A percentile compares a stretch with the other conserved stretches of the same genome.
Conservation (phyloP, 805 yeast genomes). For the Schwanniomyces pseudopolymorphus region DNA sequence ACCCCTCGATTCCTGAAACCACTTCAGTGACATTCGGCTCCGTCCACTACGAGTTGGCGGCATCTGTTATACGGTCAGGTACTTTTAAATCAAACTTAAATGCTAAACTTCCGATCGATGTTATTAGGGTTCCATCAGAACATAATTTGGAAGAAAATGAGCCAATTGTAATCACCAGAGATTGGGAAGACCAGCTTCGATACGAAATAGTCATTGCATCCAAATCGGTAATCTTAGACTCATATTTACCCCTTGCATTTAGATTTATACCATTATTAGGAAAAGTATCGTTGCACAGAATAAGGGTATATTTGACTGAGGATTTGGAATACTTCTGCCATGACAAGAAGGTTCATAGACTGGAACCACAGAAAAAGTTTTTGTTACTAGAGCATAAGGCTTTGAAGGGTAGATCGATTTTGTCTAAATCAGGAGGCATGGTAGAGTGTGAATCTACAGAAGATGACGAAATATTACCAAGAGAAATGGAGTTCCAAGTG, state of each 20-base stretch:
- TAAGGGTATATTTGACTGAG: conserved; percentile 83
- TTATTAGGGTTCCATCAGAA: conserved; percentile 77
- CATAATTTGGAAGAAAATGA: conserved; percentile 84
- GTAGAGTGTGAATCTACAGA: conserved; percentile 29
- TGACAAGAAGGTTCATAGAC: conserved; percentile 82
- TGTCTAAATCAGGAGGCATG: conserved; percentile 41
- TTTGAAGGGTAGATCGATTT: conserved; percentile 44
- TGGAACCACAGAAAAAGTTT: conserved; percentile 85
- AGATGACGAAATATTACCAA: conserved; percentile 61
- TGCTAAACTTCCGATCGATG: conserved; percentile 60
- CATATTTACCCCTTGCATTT: conserved; percentile 81
- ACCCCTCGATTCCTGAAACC: conserved; percentile 79
- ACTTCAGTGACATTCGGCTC: conserved; percentile 77
- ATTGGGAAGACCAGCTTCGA: conserved; percentile 90
- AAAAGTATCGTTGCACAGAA: conserved; percentile 81
- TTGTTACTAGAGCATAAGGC: conserved; percentile 81
- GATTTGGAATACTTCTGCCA: conserved; percentile 87
- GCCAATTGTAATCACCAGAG: conserved; percentile 85
- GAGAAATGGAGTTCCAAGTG: conserved; percentile 84
- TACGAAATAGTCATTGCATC: conserved; percentile 92
- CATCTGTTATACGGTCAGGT: conserved; percentile 72
- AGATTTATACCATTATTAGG: conserved; percentile 77
- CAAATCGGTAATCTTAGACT: conserved; percentile 81
- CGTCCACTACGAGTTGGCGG: conserved; percentile 69
- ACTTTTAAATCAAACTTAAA: conserved; percentile 77